phyloP scores from a whole-genome alignment of 768 basidiomycete species.

The Boletales sp. region DNA sequence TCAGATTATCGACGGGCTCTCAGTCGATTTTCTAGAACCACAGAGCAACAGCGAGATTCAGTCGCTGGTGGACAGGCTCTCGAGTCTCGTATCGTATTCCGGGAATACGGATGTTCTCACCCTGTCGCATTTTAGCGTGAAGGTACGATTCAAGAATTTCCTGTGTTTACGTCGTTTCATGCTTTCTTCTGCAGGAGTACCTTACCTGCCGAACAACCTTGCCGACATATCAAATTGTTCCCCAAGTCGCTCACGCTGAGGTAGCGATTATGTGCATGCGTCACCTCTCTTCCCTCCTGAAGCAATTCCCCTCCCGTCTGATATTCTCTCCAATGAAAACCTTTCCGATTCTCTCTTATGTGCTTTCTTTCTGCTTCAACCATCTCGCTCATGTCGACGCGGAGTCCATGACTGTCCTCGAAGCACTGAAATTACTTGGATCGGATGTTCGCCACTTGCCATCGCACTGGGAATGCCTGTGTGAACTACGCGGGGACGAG shows the following conservation, averaged over 20 bases:
- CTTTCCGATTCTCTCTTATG: background rate
- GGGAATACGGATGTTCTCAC: background rate
- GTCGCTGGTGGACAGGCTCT: background rate
- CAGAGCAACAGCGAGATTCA: too few relatives aligned
- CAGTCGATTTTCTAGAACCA: background rate
- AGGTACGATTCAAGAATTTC: background rate
- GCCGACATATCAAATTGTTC: background rate
- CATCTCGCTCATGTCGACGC: background rate
- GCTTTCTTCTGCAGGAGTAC: conserved; percentile 1
- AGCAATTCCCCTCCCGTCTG: background rate
- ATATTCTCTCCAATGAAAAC: too few relatives aligned
- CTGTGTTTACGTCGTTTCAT: background rate
- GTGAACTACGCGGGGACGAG: background rate
- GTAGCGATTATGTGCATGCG: background rate
- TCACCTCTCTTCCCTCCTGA: background rate
- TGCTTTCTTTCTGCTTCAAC: background rate
- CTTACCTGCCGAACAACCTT: background rate
- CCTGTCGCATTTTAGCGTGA: conserved; percentile 10
- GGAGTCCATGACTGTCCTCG: background rate
- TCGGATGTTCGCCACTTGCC: background rate
- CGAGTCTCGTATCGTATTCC: conserved; percentile 3
- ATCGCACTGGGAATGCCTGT: background rate
- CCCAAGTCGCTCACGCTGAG: background rate
- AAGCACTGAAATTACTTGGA: background rate
- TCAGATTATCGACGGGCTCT: background rate